Evolutionary conservation across 352 stramenopile species (phyloP).

Genomic region (Globisporangium uncinulatum): DNA sequence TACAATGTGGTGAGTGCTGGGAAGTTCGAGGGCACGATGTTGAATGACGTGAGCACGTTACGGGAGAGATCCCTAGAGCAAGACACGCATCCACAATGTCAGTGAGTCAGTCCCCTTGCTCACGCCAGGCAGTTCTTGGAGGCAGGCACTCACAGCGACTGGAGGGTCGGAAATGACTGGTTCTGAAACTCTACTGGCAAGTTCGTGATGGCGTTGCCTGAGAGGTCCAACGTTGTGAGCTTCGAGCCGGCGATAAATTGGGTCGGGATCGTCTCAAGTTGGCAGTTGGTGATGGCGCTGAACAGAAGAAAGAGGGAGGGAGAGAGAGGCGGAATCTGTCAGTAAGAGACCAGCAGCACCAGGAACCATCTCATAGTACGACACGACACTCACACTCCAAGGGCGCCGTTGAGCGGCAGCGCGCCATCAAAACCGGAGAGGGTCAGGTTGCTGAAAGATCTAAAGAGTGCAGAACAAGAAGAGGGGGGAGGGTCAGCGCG

Average conservation of each 20-base stretch:
- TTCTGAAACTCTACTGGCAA: slow-evolving; percentile 33
- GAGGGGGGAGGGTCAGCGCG: background rate
- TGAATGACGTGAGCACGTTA: slow-evolving; percentile 34
- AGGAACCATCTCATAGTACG: no score
- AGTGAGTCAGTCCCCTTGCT: background rate
- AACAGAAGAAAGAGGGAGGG: slow-evolving; percentile 3
- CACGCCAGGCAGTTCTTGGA: background rate
- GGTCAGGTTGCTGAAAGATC: slow-evolving; percentile 33
- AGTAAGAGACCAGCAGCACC: no score
- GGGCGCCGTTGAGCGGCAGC: slow-evolving; percentile 42
- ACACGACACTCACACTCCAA: slow-evolving; percentile 36
- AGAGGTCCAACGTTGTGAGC: slow-evolving; percentile 25
- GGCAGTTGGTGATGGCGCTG: slow-evolving; percentile 69
- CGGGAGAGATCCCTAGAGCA: slow-evolving; percentile 34
- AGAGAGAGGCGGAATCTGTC: background rate
- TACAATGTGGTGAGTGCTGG: slow-evolving; percentile 41
- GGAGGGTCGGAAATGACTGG: slow-evolving; percentile 34
- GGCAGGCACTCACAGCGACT: slow-evolving; percentile 41
- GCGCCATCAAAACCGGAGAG: slow-evolving; percentile 45
- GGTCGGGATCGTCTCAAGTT: slow-evolving; percentile 48
- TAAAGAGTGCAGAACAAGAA: background rate
- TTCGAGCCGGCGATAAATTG: slow-evolving; percentile 34
- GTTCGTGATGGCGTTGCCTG: slow-evolving; percentile 32
- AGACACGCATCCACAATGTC: background rate
- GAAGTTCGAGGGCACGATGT: slow-evolving; percentile 28